Evolutionary conservation across 2,329 filamentous ascomycete species (phyloP).

Genomic region (Neofusicoccum parvum): DNA sequence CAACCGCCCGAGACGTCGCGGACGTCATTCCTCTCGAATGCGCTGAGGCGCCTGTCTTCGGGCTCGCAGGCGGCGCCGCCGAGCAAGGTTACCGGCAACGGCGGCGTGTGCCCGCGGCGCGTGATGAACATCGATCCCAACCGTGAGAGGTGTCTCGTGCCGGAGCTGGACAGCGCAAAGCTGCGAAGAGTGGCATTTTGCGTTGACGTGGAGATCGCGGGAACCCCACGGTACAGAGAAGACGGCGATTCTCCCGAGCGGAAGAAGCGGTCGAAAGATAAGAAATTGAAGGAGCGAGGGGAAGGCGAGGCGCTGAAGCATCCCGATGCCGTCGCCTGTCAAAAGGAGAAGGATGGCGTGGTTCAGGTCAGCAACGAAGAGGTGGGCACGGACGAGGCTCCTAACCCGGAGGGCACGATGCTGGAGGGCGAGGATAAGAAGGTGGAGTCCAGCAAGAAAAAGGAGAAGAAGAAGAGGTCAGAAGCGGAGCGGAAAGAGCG

Average conservation of each 20-base stretch:
- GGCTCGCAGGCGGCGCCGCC: conserved; percentile 26
- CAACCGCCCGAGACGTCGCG: conserved; percentile 71
- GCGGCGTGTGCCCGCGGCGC: conserved; percentile 75
- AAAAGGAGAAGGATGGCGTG: conserved; percentile 57
- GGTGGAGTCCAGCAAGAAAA: conserved; percentile 64
- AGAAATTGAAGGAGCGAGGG: conserved; percentile 63
- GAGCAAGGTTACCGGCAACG: conserved; percentile 50
- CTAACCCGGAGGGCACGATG: conserved; percentile 44
- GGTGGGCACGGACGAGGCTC: conserved; percentile 46
- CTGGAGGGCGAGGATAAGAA: conserved; percentile 36
- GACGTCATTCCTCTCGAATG: conserved; percentile 75
- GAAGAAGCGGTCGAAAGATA: conserved; percentile 58
- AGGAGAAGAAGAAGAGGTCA: conserved; percentile 94
- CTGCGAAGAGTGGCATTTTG: conserved; percentile 89
- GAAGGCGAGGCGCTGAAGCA: conserved; percentile 76
- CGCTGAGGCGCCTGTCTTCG: conserved; percentile 80
- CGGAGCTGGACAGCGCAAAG: conserved; percentile 78
- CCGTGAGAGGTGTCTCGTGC: conserved; percentile 76
- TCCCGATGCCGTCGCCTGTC: conserved; percentile 56
- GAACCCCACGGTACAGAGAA: conserved; percentile 71
- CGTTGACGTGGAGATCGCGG: conserved; percentile 95
- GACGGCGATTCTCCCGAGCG: conserved; percentile 57
- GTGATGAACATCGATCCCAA: conserved; percentile 83
- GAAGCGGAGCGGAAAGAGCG: conserved; percentile 91
- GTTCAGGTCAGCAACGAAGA: conserved; percentile 35